Evolutionary conservation across 108 stramenopile species (phyloP).

Genomic region (Conticribra guillardii): DNA sequence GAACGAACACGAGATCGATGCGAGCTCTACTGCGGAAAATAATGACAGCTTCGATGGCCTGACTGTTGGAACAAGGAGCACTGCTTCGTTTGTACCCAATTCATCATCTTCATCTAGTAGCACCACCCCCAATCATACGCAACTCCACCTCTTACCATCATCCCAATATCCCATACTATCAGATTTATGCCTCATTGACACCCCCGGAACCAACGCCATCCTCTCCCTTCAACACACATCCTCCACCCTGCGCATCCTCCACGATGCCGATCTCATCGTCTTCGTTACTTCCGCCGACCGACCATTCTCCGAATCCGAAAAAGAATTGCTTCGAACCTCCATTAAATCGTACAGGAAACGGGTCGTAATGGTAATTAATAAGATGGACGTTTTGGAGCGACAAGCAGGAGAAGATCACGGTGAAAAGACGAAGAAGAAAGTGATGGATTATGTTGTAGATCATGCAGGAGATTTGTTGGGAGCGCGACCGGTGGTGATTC

Average conservation of each 20-base stretch:
- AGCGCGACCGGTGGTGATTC: conserved; percentile 70
- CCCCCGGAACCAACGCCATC: conserved; percentile 87
- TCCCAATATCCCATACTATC: conserved; percentile 59
- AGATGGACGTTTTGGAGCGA: conserved; percentile 83
- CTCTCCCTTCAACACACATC: conserved; percentile 70
- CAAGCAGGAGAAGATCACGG: conserved; percentile 69
- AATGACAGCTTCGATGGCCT: conserved; percentile 1
- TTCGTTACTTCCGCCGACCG: conserved; percentile 88
- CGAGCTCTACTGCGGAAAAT: background rate
- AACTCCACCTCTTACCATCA: conserved; percentile 45
- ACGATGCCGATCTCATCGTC: conserved; percentile 82
- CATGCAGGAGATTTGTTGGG: conserved; percentile 78
- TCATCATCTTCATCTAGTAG: no score
- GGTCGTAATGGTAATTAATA: conserved; percentile 84
- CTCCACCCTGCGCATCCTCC: conserved; percentile 67
- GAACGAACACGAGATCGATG: background rate
- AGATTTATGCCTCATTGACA: conserved; percentile 81
- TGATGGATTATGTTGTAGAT: conserved; percentile 80
- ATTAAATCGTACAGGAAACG: conserved; percentile 76
- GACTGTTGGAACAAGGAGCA: background rate
- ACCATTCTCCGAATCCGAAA: conserved; percentile 81
- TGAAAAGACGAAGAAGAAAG: conserved; percentile 55
- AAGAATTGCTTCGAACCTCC: conserved; percentile 52
- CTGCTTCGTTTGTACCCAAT: background rate
- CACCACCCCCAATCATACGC: conserved; percentile 1